A percentile compares a stretch with the other conserved stretches of the same genome.
These are phyloP conservation scores for Phytophthora sojae DNA, from an alignment of 352 stramenopile species.

Conservation along the genomic window DNA sequence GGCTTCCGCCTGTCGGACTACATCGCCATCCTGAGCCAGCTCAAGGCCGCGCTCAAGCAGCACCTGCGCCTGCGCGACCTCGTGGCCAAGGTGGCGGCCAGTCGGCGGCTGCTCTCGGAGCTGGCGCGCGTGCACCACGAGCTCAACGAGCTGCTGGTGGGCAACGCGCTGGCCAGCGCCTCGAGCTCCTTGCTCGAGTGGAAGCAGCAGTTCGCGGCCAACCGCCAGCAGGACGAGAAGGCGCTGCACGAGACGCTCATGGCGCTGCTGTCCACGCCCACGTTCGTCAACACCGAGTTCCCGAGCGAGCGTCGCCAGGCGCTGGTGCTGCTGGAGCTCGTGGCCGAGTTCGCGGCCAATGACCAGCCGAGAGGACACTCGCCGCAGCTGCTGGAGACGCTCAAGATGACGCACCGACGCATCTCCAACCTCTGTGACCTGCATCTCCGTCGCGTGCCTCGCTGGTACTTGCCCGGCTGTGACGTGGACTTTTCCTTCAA, in stretches of 20 bases:
- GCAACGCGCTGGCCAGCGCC: slow-evolving; percentile 38
- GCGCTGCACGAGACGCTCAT: slow-evolving; percentile 62
- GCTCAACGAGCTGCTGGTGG: slow-evolving; percentile 44
- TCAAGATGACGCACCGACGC: slow-evolving; percentile 71
- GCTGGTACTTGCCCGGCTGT: slow-evolving; percentile 61
- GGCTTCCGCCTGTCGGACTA: slow-evolving; percentile 45
- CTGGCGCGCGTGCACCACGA: slow-evolving; percentile 49
- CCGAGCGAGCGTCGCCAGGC: slow-evolving; percentile 56
- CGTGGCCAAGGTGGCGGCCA: slow-evolving; percentile 47
- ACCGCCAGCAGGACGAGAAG: slow-evolving; percentile 66
- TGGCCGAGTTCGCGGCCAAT: slow-evolving; percentile 52
- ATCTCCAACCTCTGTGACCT: slow-evolving; percentile 59
- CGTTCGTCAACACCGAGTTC: slow-evolving; percentile 71
- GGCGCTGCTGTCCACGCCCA: slow-evolving; percentile 53
- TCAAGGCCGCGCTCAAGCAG: slow-evolving; percentile 52
- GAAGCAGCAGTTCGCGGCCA: slow-evolving; percentile 57
- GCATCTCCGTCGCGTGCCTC: slow-evolving; percentile 59
- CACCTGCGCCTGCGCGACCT: slow-evolving; percentile 51
- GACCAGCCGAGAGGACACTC: slow-evolving; percentile 52
- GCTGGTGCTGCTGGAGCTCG: slow-evolving; percentile 62
- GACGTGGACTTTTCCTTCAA: slow-evolving; percentile 62
- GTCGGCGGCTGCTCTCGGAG: slow-evolving; percentile 50
- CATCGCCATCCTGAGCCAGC: slow-evolving; percentile 52
- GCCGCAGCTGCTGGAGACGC: slow-evolving; percentile 58
- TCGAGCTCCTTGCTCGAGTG: slow-evolving; percentile 47